phyloP scores from a whole-genome alignment of 345 rosid species.

The Odontarrhena argentea region DNA sequence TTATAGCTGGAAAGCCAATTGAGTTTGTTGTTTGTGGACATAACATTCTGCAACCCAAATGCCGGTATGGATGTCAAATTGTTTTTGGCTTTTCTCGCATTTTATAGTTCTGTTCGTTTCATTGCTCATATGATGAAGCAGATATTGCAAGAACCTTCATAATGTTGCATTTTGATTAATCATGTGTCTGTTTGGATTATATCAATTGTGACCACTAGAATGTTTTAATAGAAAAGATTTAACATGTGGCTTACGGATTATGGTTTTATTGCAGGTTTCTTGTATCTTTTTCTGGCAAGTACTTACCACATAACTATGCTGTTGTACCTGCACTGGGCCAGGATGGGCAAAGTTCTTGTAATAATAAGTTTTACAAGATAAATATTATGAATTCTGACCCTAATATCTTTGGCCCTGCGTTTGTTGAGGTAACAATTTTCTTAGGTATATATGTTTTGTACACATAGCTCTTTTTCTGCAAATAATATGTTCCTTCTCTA shows the following conservation, averaged over 20 bases:
- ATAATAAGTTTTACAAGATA: constrained; percentile 69
- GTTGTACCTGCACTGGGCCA: constrained; percentile 49
- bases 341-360: constrained; percentile 46
- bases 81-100: constrained; percentile 4
- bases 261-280: constrained; percentile 66
- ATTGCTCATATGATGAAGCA: constrained; percentile 10
- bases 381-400: constrained; percentile 57
- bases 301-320: constrained; percentile 62
- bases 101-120: not conserved
- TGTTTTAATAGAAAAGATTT: constrained; percentile 8
- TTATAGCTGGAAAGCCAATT: constrained; percentile 92
- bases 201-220: constrained; percentile 10
- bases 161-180: constrained; percentile 16
- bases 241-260: constrained; percentile 21
- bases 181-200: constrained; percentile 18
- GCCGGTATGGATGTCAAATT: constrained; percentile 54
- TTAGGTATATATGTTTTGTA: constrained; percentile 6
- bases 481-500: constrained; percentile 22
- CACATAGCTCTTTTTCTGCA: not conserved
- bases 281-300: constrained; percentile 86
- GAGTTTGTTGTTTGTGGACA: constrained; percentile 88
- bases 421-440: constrained; percentile 67
- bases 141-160: constrained; percentile 25
- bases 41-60: constrained; percentile 68
- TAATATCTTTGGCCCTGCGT: constrained; percentile 82